Base-by-base conservation (phyloP, 257 asterid genomes). In the Nicotiana attenuata region DNA sequence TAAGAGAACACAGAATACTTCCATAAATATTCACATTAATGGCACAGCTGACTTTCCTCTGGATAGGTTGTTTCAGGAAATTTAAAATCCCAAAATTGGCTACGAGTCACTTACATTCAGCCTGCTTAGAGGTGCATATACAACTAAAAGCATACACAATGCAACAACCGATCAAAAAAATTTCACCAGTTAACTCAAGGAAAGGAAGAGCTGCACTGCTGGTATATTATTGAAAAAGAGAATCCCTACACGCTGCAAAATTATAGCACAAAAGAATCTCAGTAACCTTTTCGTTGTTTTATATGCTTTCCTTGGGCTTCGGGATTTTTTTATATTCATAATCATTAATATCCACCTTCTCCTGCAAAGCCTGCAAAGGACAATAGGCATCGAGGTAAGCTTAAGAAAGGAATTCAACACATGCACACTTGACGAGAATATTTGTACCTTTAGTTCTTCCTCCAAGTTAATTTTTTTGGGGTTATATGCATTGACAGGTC, bases 321-420 rank as follows among this genome's bases (percentile, higher is more conserved):
- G 98, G 97, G 80, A 96, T 87, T 88, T 88, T 96, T 90, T 94
- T 96, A 92, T 92, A 96, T 82, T 96, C 98, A 41, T 92, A 96
- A 52, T 88, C 87, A 60, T 96, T 89, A 69, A 93, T 92, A 88
- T 96, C 95, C 29, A 94, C 90, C 90, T 92, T 92, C 76, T 87
- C 89, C 83, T 96, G 94, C 90, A 92, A 59, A 85, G 91, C 92
- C 99, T 96, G 92, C 20, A 75, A 77, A 16, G 69, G 50, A 81
- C 6, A 35, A 35, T 47, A 3, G 33, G 19, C 61, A 65, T 65
- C 63, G 65, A 69, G 14, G 78, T 50, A 75, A 75, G 80, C 63
- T 16, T 26, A 14, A 50, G 45, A 26, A 35, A 38, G 50, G 13
- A 80, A 80, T 14, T 65, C 47, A 19, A 50, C 82, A 31, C 20